These are phyloP conservation scores for Aspergillus egyptiacus DNA, from an alignment of 495 filamentous ascomycete genomes.

Conservation along the genomic window DNA sequence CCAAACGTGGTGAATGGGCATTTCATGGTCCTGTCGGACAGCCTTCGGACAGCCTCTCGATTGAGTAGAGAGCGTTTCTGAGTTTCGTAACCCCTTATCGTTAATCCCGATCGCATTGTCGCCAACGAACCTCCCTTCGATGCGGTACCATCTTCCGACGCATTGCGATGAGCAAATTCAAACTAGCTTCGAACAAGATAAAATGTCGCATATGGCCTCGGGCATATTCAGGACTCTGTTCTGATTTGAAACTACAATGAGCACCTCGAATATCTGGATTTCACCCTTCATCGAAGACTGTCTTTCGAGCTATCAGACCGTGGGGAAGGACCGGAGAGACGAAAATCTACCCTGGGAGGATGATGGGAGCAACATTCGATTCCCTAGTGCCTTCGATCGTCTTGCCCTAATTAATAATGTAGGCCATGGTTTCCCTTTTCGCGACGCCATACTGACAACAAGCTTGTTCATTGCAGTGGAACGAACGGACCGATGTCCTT, in stretches of 20 bases:
- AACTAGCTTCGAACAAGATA: neutral
- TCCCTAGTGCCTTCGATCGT: slow-evolving; percentile 13
- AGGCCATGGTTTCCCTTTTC: neutral
- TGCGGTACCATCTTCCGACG: neutral
- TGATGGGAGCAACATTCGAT: slow-evolving; percentile 35
- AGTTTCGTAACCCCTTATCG: too few relatives aligned
- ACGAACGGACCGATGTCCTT: slow-evolving; percentile 9
- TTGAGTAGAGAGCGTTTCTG: too few relatives aligned
- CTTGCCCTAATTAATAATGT: slow-evolving; percentile 26
- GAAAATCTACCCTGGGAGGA: slow-evolving; percentile 28
- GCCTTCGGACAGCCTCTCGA: too few relatives aligned
- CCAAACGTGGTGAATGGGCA: too few relatives aligned
- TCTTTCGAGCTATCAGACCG: slow-evolving; percentile 19
- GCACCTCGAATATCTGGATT: slow-evolving; percentile 27
- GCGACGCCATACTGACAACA: neutral
- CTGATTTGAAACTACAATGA: slow-evolving; percentile 24
- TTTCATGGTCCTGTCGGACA: too few relatives aligned
- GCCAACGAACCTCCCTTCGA: neutral
- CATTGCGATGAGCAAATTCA: neutral
- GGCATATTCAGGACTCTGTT: neutral
- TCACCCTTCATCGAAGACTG: slow-evolving; percentile 24
- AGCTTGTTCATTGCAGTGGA: slow-evolving; percentile 20
- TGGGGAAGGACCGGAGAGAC: slow-evolving; percentile 7
- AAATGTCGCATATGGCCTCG: slow-evolving; percentile 6
- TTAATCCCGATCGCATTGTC: neutral